Conservation (phyloP, 768 basidiomycete species). For the Hygrophoropsis aurantiaca region DNA sequence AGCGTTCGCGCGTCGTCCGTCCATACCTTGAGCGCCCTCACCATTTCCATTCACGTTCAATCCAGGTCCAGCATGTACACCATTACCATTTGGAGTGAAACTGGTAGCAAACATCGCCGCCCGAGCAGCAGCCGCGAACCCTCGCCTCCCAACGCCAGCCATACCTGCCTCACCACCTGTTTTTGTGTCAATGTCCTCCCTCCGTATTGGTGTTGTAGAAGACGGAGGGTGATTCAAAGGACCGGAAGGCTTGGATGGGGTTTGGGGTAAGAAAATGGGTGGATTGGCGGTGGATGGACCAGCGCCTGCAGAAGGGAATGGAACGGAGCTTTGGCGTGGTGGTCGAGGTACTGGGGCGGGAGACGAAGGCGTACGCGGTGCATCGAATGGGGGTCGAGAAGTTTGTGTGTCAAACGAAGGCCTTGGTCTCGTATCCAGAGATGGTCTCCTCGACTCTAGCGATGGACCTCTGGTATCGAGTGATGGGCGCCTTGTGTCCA, state of each 20-base stretch:
- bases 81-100: constrained; percentile 5
- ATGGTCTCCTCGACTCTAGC: too few relatives aligned
- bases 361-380: constrained; percentile 7
- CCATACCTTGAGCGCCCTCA: constrained; percentile 6
- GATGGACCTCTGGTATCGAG: constrained; percentile 6
- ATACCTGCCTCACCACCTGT: constrained; percentile 78
- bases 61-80: too few relatives aligned
- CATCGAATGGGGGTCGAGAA: not conserved
- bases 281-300: too few relatives aligned
- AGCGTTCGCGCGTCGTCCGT: constrained; percentile 30
- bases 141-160: constrained; percentile 88
- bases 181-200: constrained; percentile 62
- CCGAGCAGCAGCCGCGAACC: constrained; percentile 73
- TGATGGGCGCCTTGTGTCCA: constrained; percentile 10
- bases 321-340: constrained; percentile 9
- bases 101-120: constrained; percentile 49
- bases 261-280: too few relatives aligned
- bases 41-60: not conserved
- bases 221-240: constrained; percentile 3
- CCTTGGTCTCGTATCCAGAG: not conserved
- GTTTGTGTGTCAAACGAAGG: constrained; percentile 15
- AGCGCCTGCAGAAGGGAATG: constrained; percentile 8
- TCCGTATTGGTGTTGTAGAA: constrained; percentile 9
- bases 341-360: constrained; percentile 6
- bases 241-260: constrained; percentile 13